These are phyloP conservation scores for Aspergillus carbonarius DNA, from an alignment of 2,329 filamentous ascomycete genomes.

Conservation along the genomic window DNA sequence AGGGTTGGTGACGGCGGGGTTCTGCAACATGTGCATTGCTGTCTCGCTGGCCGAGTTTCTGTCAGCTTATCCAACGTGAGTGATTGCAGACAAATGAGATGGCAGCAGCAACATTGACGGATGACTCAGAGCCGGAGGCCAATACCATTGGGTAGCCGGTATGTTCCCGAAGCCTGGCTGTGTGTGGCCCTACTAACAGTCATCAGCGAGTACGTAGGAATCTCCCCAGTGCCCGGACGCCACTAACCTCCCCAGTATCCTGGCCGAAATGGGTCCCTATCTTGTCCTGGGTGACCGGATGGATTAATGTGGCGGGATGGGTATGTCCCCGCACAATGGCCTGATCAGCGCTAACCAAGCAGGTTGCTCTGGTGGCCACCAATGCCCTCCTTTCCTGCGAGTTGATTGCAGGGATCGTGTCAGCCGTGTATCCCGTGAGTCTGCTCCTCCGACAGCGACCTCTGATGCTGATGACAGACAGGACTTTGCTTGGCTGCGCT, in stretches of 20 bases:
- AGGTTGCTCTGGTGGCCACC: conserved; percentile 61
- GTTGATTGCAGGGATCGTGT: conserved; percentile 64
- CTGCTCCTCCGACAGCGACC: neutral
- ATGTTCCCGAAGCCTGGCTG: conserved; percentile 12
- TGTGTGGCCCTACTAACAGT: conserved; percentile 7
- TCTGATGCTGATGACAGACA: conserved; percentile 6
- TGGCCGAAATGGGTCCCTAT: conserved; percentile 61
- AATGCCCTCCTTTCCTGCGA: conserved; percentile 66
- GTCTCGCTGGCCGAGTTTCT: conserved; percentile 69
- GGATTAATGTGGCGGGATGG: conserved; percentile 67
- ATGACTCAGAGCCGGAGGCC: conserved; percentile 49
- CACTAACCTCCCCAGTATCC: conserved; percentile 41
- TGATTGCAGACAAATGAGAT: neutral
- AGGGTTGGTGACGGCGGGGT: conserved; percentile 56
- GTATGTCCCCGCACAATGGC: conserved; percentile 36
- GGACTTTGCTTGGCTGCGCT: conserved; percentile 57
- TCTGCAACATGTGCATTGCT: conserved; percentile 69
- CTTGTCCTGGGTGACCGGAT: conserved; percentile 69
- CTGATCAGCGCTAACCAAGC: conserved; percentile 17
- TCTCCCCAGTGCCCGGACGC: neutral
- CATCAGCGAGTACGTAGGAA: conserved; percentile 29
- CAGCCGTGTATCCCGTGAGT: conserved; percentile 55
- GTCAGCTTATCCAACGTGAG: conserved; percentile 58
- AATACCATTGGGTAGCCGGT: conserved; percentile 70
- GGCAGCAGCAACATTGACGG: neutral